Evolutionary conservation across 140 eudicot species (phyloP), one percentile per base, ranked within the genome.

Genomic region (Bidens hawaiensis): DNA sequence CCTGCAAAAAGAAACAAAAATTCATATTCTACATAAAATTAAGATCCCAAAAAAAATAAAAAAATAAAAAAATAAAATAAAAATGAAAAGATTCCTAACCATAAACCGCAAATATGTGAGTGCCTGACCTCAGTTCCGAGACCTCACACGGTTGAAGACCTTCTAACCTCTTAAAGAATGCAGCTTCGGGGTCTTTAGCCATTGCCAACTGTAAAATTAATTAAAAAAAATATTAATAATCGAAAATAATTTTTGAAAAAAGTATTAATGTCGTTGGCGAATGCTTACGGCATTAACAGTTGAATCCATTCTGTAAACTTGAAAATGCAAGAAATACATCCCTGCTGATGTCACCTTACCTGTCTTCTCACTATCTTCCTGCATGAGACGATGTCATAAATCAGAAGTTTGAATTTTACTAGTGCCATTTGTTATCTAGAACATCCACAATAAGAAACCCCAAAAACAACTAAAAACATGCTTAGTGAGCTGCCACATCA

Each of bases 91-190:
- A 74, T 45, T n/a, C 54, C 81, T 19, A 24, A 90, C 96, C 98
- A 67, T 87, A 91, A 73, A 91, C 94, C 9, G 98, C 98, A 50
- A 91, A 91, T 77, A 91, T 87, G 82, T 91, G 98, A 63, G 89
- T 80, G 69, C 98, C 98, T 25, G 98, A 70, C 65, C 82, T 91
- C 55, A 91, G 78, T 71, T 84, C 94, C 0, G 96, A 82, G 75
- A 91, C 95, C 70, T 91, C 98, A 61, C 98, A 91, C 15, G 98
- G 98, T 76, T 91, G 98, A 67, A 91, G 89, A 71, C 98, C 96
- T 75, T 91, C 98, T 66, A 91, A 72, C 73, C 86, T 87, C 70
- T 91, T 91, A 65, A 90, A 90, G 77, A 91, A 91, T 63, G 96
- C 96, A 62, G 98, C 95, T 82, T 90, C 98, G 7, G 98, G 96